phyloP scores from a whole-genome alignment of 176 grass and related monocot genomes.

The Oryza meridionalis region DNA sequence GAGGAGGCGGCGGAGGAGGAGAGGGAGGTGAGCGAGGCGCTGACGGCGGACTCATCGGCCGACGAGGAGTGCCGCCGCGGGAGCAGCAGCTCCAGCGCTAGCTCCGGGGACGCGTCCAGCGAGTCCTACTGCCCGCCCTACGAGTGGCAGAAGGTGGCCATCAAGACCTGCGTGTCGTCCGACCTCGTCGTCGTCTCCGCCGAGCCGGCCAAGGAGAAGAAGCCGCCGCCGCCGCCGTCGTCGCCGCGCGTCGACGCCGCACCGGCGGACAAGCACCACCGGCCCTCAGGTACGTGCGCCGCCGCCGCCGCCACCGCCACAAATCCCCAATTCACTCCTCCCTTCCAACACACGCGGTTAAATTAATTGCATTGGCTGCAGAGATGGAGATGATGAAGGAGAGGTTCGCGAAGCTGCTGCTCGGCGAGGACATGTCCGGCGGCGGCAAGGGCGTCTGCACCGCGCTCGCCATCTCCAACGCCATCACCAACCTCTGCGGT shows the following conservation, averaged over 20 bases:
- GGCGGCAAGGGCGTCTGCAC: conserved; percentile 94
- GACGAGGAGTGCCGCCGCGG: conserved; percentile 47
- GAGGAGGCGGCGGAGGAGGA: conserved; percentile 31
- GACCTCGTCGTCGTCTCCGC: neutral
- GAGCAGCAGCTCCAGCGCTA: conserved; percentile 56
- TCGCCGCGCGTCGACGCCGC: neutral
- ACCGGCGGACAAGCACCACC: neutral
- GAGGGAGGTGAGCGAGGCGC: conserved; percentile 40
- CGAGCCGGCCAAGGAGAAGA: neutral
- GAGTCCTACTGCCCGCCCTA: conserved; percentile 42
- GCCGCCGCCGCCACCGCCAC: neutral
- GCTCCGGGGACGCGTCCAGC: conserved; percentile 43
- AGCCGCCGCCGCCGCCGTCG: neutral
- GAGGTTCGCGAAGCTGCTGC: conserved; percentile 84
- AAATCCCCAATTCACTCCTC: neutral
- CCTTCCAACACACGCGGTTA: no score
- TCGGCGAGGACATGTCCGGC: conserved; percentile 99
- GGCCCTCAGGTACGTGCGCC: conserved; percentile 38
- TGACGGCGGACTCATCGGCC: conserved; percentile 52
- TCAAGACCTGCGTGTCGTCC: conserved; percentile 45
- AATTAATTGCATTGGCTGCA: conserved; percentile 15
- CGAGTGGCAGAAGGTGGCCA: conserved; percentile 38
- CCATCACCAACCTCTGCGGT: conserved; percentile 98
- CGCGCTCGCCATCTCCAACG: conserved; percentile 95
- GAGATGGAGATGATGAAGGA: conserved; percentile 98